Evolutionary conservation across 192 early-diverging fungal species (phyloP).

Genomic region (Entophlyctis helioformis): DNA sequence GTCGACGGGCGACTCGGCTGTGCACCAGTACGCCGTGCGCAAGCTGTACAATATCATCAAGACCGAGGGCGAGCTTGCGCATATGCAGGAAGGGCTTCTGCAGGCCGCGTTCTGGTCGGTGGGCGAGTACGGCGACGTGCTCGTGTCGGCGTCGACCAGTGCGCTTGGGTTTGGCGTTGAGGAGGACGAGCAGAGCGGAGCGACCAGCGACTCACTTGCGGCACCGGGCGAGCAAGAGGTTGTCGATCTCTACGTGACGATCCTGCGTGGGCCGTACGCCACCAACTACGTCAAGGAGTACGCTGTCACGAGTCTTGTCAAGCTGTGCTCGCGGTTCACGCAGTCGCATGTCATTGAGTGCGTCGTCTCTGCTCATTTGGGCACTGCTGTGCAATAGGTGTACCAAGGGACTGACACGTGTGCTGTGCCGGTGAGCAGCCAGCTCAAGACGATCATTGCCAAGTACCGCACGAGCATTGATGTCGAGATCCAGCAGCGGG

Average conservation of each 20-base stretch:
- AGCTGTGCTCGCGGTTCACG: constrained; percentile 73
- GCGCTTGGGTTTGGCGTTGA: constrained; percentile 49
- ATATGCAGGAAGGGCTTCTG: constrained; percentile 73
- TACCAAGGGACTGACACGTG: too few relatives aligned
- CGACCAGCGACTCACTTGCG: constrained; percentile 11
- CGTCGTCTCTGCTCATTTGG: too few relatives aligned
- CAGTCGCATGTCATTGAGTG: constrained; percentile 26
- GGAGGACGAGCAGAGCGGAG: constrained; percentile 6
- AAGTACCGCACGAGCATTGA: constrained; percentile 61
- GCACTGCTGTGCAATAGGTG: too few relatives aligned
- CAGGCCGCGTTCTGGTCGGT: constrained; percentile 86
- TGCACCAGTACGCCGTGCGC: constrained; percentile 86
- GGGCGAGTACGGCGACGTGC: constrained; percentile 92
- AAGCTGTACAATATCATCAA: constrained; percentile 78
- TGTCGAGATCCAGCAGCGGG: constrained; percentile 89
- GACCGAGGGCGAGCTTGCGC: constrained; percentile 49
- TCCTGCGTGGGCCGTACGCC: constrained; percentile 71
- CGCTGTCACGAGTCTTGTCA: constrained; percentile 76
- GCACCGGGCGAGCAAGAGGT: constrained; percentile 60
- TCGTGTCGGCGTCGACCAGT: constrained; percentile 31
- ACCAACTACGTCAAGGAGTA: constrained; percentile 71
- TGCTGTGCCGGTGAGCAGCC: too few relatives aligned
- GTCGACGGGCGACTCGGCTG: constrained; percentile 52
- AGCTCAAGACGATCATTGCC: constrained; percentile 48
- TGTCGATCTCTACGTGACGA: constrained; percentile 55